These are phyloP conservation scores for Rhodotorula graminis DNA, from an alignment of 768 basidiomycete species.

Conservation along the genomic window DNA sequence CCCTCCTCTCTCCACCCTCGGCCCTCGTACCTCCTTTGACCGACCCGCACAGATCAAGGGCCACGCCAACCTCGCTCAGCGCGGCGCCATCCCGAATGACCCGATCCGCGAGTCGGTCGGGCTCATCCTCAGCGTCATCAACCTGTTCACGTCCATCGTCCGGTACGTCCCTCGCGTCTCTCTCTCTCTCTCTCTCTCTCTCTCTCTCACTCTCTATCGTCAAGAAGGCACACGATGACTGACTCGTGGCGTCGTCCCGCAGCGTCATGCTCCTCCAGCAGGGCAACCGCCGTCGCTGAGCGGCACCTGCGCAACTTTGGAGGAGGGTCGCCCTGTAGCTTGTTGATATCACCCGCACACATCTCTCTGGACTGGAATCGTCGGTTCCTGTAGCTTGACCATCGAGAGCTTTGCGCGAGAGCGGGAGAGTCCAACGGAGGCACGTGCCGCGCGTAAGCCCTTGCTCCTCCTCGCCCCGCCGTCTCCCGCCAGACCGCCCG, in stretches of 20 bases:
- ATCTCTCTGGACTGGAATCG: neutral
- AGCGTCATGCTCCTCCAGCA: conserved; percentile 36
- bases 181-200: too few relatives aligned
- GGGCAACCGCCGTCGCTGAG: conserved; percentile 1
- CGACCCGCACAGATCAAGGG: conserved; percentile 42
- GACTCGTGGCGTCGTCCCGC: neutral
- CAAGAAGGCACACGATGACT: neutral
- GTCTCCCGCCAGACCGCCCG: too few relatives aligned
- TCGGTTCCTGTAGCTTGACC: neutral
- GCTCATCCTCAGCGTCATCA: conserved; percentile 67
- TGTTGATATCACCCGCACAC: neutral
- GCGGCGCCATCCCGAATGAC: conserved; percentile 63
- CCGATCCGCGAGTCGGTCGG: conserved; percentile 52
- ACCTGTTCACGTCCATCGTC: conserved; percentile 57
- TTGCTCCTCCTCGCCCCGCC: too few relatives aligned
- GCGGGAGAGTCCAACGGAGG: too few relatives aligned
- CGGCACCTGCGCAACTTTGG: too few relatives aligned
- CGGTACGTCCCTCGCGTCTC: neutral
- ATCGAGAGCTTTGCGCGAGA: too few relatives aligned
- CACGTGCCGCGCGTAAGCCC: too few relatives aligned
- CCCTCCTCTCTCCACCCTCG: neutral
- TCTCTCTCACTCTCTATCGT: too few relatives aligned
- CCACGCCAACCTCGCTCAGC: conserved; percentile 68
- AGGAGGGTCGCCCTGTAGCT: neutral
- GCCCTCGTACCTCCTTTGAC: neutral